These are phyloP conservation scores for Delphinella strobiligena DNA, from an alignment of 2,329 filamentous ascomycete species.

Conservation along the genomic window DNA sequence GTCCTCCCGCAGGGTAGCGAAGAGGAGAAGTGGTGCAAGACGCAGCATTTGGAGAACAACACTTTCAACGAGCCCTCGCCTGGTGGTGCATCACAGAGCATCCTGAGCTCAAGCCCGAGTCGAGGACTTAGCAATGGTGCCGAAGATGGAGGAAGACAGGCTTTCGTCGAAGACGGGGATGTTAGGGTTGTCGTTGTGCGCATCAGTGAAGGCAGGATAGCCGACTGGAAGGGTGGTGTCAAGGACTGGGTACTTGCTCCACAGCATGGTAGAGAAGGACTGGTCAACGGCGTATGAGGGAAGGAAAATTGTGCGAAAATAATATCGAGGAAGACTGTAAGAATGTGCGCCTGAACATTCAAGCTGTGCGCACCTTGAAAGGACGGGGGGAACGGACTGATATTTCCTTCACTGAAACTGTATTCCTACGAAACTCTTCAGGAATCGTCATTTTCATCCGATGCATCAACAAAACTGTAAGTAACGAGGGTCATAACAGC, in stretches of 20 bases:
- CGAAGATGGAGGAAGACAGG: slow-evolving; percentile 41
- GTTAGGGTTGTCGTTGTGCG: slow-evolving; percentile 78
- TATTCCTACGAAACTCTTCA: too few species aligned
- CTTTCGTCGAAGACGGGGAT: slow-evolving; percentile 69
- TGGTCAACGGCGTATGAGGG: slow-evolving; percentile 9
- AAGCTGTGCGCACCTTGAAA: too few species aligned
- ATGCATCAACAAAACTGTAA: too few species aligned
- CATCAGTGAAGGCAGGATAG: slow-evolving; percentile 75
- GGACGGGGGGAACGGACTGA: too few species aligned
- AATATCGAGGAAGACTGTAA: slow-evolving; percentile 1
- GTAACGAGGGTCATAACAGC: too few species aligned
- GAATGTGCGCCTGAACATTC: not conserved
- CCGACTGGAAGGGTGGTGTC: slow-evolving; percentile 90
- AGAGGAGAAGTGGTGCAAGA: slow-evolving; percentile 74
- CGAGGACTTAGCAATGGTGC: not conserved
- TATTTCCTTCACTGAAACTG: too few species aligned
- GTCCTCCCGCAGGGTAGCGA: slow-evolving; percentile 62
- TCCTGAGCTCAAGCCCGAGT: slow-evolving; percentile 3
- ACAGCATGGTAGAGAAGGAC: not conserved
- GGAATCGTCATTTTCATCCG: too few species aligned
- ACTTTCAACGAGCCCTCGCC: slow-evolving; percentile 42
- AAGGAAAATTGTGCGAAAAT: not conserved
- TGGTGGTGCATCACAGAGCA: slow-evolving; percentile 10
- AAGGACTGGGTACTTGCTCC: slow-evolving; percentile 52
- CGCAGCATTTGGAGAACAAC: slow-evolving; percentile 81